Percentiles rank a stretch among this genome's conserved stretches.
Evolutionary conservation across 192 early-diverging fungal genomes (phyloP).

Genomic region (Entomortierella parvispora): DNA sequence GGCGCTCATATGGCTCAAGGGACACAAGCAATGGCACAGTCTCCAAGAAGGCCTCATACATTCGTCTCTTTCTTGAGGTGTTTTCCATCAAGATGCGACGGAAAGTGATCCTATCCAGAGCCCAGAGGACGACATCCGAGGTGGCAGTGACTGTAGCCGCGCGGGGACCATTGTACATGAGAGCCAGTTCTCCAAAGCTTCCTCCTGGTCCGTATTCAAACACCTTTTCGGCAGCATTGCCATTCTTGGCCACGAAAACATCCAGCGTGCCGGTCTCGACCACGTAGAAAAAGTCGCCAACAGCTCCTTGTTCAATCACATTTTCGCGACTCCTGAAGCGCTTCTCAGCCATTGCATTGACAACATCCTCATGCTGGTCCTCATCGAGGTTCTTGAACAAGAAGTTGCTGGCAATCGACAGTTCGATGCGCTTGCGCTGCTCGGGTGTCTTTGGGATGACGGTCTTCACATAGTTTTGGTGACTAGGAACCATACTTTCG

Average conservation of each 20-base stretch:
- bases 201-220: slow-evolving; percentile 83
- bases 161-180: slow-evolving; percentile 99
- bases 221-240: slow-evolving; percentile 76
- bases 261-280: slow-evolving; percentile 95
- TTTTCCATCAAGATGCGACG: slow-evolving; percentile 97
- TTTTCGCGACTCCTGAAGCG: slow-evolving; percentile 71
- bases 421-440: slow-evolving; percentile 85
- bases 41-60: slow-evolving; percentile 97
- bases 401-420: slow-evolving; percentile 88
- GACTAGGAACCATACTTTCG: slow-evolving; percentile 94
- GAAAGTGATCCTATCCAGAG: slow-evolving; percentile 97
- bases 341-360: slow-evolving; percentile 98
- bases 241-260: slow-evolving; percentile 83
- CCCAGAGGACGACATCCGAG: slow-evolving; percentile 91
- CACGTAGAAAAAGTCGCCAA: slow-evolving; percentile 98
- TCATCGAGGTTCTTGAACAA: slow-evolving; percentile 95
- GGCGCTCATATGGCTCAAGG: slow-evolving; percentile 95
- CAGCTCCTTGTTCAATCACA: slow-evolving; percentile 95
- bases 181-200: slow-evolving; percentile 97
- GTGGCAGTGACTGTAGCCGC: slow-evolving; percentile 96
- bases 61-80: slow-evolving; percentile 92
- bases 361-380: slow-evolving; percentile 93
- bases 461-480: slow-evolving; percentile 84
- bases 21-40: slow-evolving; percentile 91
- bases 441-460: slow-evolving; percentile 89